Percentiles rank a stretch among this genome's conserved stretches.
Evolutionary conservation across 768 basidiomycete species (phyloP).

Genomic region (Trametes gibbosa): DNA sequence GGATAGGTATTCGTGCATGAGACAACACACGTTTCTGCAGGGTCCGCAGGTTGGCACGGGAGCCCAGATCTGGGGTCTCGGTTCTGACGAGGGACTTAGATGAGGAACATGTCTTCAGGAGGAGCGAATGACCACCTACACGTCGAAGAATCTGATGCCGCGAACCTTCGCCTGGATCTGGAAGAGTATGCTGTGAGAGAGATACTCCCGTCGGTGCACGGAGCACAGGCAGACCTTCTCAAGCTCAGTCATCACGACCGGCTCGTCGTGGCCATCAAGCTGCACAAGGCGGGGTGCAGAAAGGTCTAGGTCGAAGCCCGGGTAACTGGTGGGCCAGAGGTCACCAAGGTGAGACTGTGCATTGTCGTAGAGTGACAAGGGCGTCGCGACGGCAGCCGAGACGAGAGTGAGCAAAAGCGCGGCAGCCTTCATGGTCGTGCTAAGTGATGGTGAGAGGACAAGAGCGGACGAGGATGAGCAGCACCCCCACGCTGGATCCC

Average conservation of each 20-base stretch:
- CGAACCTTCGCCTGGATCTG: constrained; percentile 77
- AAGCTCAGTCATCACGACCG: constrained; percentile 84
- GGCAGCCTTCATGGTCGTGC: constrained; percentile 47
- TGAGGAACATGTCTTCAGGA: constrained; percentile 5
- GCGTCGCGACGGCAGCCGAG: constrained; percentile 41
- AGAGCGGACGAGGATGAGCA: constrained; percentile 5
- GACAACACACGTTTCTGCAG: constrained; percentile 38
- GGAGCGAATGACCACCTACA: constrained; percentile 42
- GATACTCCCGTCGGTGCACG: constrained; percentile 9
- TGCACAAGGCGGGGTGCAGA: constrained; percentile 72
- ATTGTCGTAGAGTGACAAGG: constrained; percentile 28
- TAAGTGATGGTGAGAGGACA: constrained; percentile 2
- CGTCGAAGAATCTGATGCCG: constrained; percentile 84
- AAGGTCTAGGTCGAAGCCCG: constrained; percentile 73
- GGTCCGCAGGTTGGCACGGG: constrained; percentile 35
- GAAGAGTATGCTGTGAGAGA: constrained; percentile 4
- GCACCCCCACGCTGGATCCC: background rate
- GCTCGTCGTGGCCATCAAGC: constrained; percentile 56
- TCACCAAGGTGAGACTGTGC: constrained; percentile 41
- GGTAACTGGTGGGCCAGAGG: constrained; percentile 32
- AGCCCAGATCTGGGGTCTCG: constrained; percentile 64
- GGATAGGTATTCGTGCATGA: constrained; percentile 15
- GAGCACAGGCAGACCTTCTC: constrained; percentile 60
- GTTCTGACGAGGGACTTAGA: constrained; percentile 48
- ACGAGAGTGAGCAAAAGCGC: constrained; percentile 44